A percentile compares a stretch with the other conserved stretches of the same genome.
phyloP scores from a whole-genome alignment of 2,329 filamentous ascomycete genomes.

The Fragosphaeria purpurea region DNA sequence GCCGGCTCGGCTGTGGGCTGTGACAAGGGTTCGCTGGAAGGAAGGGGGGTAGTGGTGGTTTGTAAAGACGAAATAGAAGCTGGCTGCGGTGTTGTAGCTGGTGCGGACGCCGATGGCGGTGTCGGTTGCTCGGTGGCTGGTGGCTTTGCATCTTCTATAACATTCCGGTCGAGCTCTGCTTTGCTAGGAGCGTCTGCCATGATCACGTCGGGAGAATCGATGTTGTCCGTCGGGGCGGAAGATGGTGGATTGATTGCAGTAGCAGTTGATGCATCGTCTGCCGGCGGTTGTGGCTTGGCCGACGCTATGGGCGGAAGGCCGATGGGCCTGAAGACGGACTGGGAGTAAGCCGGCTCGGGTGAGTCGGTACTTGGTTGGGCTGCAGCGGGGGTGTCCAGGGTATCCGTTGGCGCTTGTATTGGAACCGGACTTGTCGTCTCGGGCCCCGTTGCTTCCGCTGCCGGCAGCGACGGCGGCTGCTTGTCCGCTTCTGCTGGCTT shows the following conservation, averaged over 20 bases:
- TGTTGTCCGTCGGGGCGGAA: not conserved
- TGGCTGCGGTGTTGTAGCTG: no score
- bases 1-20: no score
- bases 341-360: not conserved
- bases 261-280: not conserved
- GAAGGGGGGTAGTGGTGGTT: no score
- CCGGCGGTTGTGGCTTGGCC: not conserved
- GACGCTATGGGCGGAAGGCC: not conserved
- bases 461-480: not conserved
- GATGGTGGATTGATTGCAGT: not conserved
- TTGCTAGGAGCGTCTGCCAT: not conserved
- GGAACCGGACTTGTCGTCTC: no score
- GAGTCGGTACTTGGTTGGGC: not conserved
- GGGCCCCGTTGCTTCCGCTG: not conserved
- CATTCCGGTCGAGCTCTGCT: no score
- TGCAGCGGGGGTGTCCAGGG: no score
- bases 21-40: no score
- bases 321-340: slow-evolving; percentile 11
- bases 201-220: not conserved
- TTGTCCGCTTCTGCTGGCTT: not conserved
- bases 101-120: no score
- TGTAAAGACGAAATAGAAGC: no score
- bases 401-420: no score
- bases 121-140: no score
- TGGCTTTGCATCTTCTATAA: no score